phyloP scores from a whole-genome alignment of 2,329 filamentous ascomycete species.

The Teratosphaeria gauchensis region DNA sequence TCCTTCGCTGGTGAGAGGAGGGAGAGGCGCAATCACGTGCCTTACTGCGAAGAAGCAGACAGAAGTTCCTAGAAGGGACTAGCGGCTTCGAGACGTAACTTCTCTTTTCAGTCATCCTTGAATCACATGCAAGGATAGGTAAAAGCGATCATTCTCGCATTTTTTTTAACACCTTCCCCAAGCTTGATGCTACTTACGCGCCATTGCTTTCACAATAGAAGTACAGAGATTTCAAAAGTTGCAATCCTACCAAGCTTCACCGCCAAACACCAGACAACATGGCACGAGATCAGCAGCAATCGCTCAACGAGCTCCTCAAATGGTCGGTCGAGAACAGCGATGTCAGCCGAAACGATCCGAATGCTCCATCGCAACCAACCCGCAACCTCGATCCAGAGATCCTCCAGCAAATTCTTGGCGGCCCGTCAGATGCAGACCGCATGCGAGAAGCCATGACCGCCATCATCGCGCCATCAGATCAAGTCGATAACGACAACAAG shows the following conservation, averaged over 20 bases:
- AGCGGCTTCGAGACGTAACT: background rate
- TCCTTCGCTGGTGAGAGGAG: background rate
- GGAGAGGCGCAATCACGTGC: background rate
- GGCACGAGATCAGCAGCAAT: conserved; percentile 9
- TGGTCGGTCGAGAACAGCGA: conserved; percentile 62
- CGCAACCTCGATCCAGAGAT: conserved; percentile 56
- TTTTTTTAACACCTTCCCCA: background rate
- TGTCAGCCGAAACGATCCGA: conserved; percentile 27
- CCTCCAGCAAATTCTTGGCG: conserved; percentile 67
- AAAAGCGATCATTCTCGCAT: background rate
- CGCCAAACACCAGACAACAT: background rate
- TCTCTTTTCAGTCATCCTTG: background rate
- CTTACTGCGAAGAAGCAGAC: background rate
- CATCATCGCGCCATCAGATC: conserved; percentile 47
- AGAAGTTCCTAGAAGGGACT: background rate
- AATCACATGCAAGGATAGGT: background rate
- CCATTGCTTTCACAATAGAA: background rate
- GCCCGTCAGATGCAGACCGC: conserved; percentile 79
- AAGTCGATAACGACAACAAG: conserved; percentile 63
- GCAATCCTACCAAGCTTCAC: too few species aligned
- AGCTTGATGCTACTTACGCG: background rate
- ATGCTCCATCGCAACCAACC: conserved; percentile 15
- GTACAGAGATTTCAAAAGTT: too few species aligned
- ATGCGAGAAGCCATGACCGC: conserved; percentile 79
- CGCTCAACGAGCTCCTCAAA: conserved; percentile 66